Conservation (phyloP, 768 basidiomycete genomes). For the Sarcomyxa edulis region DNA sequence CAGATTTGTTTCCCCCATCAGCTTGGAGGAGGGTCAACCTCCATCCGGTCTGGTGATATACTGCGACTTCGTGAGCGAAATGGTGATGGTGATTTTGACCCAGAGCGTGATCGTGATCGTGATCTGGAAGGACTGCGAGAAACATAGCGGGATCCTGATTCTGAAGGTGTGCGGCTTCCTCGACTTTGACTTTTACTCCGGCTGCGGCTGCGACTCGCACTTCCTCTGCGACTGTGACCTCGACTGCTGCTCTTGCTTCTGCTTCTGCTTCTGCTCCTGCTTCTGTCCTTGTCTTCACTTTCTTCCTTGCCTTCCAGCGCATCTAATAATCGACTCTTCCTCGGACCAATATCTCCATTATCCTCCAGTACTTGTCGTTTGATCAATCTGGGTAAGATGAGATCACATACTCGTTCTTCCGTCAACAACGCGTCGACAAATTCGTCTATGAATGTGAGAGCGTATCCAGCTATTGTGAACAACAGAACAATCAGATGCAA, state of each 20-base stretch:
- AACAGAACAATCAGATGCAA: constrained; percentile 5
- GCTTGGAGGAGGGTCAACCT: constrained; percentile 29
- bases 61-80: constrained; percentile 55
- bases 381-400: constrained; percentile 86
- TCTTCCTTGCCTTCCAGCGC: constrained; percentile 75
- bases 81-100: constrained; percentile 24
- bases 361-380: constrained; percentile 89
- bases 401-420: constrained; percentile 94
- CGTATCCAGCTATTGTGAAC: constrained; percentile 65
- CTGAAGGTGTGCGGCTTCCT: constrained; percentile 31
- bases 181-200: constrained; percentile 21
- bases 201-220: constrained; percentile 16
- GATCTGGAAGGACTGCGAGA: constrained; percentile 64
- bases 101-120: constrained; percentile 33
- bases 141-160: constrained; percentile 51
- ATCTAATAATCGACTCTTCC: constrained; percentile 82
- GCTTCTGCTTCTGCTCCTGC: constrained; percentile 30
- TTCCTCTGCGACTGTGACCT: constrained; percentile 25
- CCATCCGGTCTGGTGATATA: constrained; percentile 54
- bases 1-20: too few species aligned
- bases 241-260: constrained; percentile 26
- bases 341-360: constrained; percentile 79
- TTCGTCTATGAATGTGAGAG: constrained; percentile 86
- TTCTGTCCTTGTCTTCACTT: constrained; percentile 37
- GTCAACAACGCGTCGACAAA: constrained; percentile 79